Conservation (phyloP, 1,284 basidiomycete species). For the Irpex lacteus region DNA sequence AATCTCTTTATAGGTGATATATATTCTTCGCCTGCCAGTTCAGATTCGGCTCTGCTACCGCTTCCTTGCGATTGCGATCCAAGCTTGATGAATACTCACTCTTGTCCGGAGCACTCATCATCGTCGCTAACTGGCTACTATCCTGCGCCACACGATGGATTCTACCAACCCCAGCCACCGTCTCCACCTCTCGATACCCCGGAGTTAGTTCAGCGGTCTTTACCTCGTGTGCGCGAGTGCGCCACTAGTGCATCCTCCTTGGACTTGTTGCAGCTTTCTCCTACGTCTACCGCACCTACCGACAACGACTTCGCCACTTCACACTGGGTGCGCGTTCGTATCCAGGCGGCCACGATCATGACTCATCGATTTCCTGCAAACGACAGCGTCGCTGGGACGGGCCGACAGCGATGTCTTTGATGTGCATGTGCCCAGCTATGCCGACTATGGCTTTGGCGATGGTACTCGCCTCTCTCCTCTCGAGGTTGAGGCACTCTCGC, state of each 20-base stretch:
- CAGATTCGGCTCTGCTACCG: constrained; percentile 3
- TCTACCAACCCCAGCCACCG: constrained; percentile 10
- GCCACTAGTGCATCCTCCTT: constrained; percentile 3
- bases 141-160: constrained; percentile 10
- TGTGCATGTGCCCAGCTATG: background rate
- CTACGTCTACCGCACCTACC: background rate
- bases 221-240: constrained; percentile 3
- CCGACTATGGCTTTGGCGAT: background rate
- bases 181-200: constrained; percentile 16
- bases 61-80: background rate
- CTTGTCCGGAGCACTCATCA: background rate
- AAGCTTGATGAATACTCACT: constrained; percentile 7
- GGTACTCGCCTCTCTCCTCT: background rate
- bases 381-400: constrained; percentile 1
- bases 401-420: background rate
- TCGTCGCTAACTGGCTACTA: background rate
- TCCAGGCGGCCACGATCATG: background rate
- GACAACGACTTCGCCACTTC: background rate
- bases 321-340: background rate
- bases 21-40: constrained; percentile 5
- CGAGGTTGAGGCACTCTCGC: background rate
- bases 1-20: constrained; percentile 2
- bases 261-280: constrained; percentile 4
- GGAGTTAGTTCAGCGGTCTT: constrained; percentile 11
- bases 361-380: background rate